A percentile compares a stretch with the other conserved stretches of the same genome.
Conservation (phyloP, 352 stramenopile species). For the Aphanomyces astaci region DNA sequence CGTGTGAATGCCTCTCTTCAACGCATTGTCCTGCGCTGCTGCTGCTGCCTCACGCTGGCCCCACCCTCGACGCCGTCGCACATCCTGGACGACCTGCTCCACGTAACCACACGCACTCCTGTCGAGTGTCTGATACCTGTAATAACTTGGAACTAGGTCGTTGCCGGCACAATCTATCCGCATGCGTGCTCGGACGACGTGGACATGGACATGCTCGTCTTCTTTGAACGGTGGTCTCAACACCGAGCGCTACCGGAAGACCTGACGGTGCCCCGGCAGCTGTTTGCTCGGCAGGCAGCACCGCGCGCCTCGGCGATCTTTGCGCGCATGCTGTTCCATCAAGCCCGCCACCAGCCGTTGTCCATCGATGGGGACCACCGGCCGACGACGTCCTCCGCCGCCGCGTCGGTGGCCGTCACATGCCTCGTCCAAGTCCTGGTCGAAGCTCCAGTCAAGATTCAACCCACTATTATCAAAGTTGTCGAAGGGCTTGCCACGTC, state of each 20-base stretch:
- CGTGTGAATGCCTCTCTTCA: background rate
- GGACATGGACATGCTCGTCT: background rate
- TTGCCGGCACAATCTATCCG: background rate
- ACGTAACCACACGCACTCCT: too few species aligned
- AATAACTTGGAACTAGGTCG: background rate
- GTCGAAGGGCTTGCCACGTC: background rate
- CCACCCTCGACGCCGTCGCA: background rate
- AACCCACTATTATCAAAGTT: background rate
- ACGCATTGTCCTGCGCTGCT: background rate
- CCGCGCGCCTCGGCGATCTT: background rate
- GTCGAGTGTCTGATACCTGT: background rate
- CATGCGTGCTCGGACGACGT: background rate
- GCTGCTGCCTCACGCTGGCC: background rate
- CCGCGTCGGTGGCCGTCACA: background rate
- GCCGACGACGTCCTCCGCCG: too few species aligned
- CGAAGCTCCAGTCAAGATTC: background rate
- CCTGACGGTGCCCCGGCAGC: background rate
- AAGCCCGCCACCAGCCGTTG: background rate
- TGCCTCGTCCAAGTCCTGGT: slow-evolving; percentile 1
- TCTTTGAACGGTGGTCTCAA: background rate
- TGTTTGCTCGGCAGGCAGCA: background rate
- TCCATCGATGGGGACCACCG: too few species aligned
- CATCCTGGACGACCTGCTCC: background rate
- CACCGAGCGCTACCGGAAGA: background rate
- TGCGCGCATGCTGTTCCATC: background rate